Conservation (phyloP, 148 eudicot genomes). For the Salicornia ramosissima region DNA sequence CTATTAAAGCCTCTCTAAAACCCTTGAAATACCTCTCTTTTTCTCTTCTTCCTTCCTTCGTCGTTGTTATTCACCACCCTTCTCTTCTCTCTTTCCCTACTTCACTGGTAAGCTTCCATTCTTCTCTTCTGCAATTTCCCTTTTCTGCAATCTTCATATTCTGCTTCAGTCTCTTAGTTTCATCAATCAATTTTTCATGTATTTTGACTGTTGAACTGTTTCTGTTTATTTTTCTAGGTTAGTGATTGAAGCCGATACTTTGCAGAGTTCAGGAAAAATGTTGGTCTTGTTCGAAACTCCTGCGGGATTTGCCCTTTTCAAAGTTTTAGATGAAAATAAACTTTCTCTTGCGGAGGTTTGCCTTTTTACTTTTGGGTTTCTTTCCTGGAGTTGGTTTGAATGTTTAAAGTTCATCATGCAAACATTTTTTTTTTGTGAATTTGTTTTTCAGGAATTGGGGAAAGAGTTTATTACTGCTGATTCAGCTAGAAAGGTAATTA, state of each 20-base stretch:
- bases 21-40: neutral
- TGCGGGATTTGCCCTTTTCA: constrained; percentile 87
- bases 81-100: neutral
- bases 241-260: neutral
- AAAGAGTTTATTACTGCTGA: constrained; percentile 65
- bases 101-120: neutral
- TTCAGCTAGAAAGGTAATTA: constrained; percentile 66
- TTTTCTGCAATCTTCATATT: neutral
- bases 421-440: neutral
- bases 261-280: constrained; percentile 33
- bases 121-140: neutral
- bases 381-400: neutral
- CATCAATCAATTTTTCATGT: neutral
- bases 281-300: constrained; percentile 76
- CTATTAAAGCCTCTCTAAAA: constrained; percentile 1
- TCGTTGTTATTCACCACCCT: neutral
- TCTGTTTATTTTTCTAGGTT: neutral
- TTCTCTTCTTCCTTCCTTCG: neutral
- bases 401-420: neutral
- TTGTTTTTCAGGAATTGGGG: constrained; percentile 58
- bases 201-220: neutral
- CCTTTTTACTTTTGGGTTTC: neutral
- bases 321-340: constrained; percentile 83
- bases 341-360: constrained; percentile 70
- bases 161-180: too few species aligned